Conservation (phyloP, 192 early-diverging fungal species). For the Mortierella claussenii region DNA sequence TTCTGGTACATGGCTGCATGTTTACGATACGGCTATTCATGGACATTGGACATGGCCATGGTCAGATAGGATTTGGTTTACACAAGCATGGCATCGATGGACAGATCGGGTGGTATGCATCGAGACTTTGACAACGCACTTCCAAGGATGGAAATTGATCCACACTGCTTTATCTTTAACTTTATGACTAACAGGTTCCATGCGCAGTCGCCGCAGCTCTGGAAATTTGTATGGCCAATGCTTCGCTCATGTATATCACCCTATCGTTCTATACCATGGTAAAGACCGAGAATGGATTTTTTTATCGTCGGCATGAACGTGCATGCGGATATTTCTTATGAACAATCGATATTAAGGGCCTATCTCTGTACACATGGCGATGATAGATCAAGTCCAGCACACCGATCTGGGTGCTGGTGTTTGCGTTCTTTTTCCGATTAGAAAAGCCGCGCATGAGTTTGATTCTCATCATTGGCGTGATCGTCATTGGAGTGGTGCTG, state of each 20-base stretch:
- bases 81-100: too few species aligned
- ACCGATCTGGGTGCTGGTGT: conserved; percentile 77
- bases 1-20: too few species aligned
- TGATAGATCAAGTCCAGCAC: conserved; percentile 74
- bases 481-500: conserved; percentile 79
- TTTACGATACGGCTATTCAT: too few species aligned
- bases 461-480: conserved; percentile 74
- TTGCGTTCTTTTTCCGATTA: conserved; percentile 84
- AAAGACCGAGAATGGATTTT: too few species aligned
- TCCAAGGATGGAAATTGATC: conserved; percentile 23
- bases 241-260: conserved; percentile 80
- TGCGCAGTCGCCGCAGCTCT: conserved; percentile 81
- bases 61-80: too few species aligned
- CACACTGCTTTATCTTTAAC: not conserved
- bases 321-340: not conserved
- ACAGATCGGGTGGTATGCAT: too few species aligned
- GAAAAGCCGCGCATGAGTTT: conserved; percentile 72
- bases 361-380: too few species aligned
- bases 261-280: conserved; percentile 89
- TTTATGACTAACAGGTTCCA: too few species aligned
- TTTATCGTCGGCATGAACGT: too few species aligned
- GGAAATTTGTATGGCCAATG: conserved; percentile 87
- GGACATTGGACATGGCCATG: too few species aligned
- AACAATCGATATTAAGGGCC: too few species aligned
- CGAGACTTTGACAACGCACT: too few species aligned